Conservation (phyloP, 1,284 basidiomycete species). For the Ustilago crameri region DNA sequence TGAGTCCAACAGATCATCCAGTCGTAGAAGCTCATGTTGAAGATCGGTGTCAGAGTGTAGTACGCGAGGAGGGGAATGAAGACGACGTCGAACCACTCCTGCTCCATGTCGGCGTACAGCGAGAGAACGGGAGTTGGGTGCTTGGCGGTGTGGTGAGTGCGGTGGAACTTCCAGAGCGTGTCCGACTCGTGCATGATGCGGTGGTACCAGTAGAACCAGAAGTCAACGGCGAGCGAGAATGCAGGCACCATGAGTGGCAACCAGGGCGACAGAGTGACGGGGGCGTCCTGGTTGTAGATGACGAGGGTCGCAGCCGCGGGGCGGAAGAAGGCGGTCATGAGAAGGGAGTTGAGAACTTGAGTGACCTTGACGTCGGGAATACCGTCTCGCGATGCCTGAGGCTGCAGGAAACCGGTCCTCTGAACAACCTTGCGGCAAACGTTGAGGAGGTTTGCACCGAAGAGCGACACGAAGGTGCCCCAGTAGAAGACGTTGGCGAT, state of each 20-base stretch:
- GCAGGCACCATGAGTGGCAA: conserved; percentile 52
- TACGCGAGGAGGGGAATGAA: conserved; percentile 50
- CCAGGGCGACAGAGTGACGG: conserved; percentile 37
- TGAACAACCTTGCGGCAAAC: conserved; percentile 22
- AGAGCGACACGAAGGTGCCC: conserved; percentile 32
- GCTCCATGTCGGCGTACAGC: conserved; percentile 56
- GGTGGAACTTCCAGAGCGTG: conserved; percentile 53
- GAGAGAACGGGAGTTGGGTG: conserved; percentile 56
- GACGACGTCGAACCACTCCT: conserved; percentile 58
- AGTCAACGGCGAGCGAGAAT: conserved; percentile 52
- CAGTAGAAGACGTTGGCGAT: conserved; percentile 45
- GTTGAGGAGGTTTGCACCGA: conserved; percentile 38
- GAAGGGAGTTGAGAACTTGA: conserved; percentile 41
- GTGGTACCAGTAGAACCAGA: conserved; percentile 64
- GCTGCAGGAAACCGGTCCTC: conserved; percentile 58
- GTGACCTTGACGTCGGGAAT: conserved; percentile 41
- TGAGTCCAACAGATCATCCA: conserved; percentile 49
- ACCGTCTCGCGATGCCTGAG: conserved; percentile 44
- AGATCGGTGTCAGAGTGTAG: conserved; percentile 24
- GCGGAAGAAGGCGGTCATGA: conserved; percentile 47
- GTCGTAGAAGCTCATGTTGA: conserved; percentile 39
- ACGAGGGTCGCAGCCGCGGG: conserved; percentile 45
- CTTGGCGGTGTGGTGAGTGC: conserved; percentile 54
- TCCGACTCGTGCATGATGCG: conserved; percentile 59
- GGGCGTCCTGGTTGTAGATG: conserved; percentile 50